Conservation (phyloP, 2,329 filamentous ascomycete genomes). For the Sclerotinia spermophila region DNA sequence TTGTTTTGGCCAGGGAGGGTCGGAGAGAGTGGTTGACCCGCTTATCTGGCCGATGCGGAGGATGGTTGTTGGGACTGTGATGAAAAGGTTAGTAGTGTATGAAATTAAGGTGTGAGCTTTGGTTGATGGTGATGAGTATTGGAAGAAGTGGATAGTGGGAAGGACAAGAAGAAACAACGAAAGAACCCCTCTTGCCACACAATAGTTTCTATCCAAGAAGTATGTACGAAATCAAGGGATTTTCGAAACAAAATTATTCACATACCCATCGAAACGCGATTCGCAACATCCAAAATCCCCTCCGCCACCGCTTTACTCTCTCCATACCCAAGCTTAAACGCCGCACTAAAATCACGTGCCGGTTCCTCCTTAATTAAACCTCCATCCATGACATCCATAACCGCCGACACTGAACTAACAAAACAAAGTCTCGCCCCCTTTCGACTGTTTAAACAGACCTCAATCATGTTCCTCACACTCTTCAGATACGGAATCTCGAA, state of each 20-base stretch:
- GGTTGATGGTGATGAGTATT: no score
- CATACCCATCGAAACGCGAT: constrained; percentile 35
- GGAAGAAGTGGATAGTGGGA: no score
- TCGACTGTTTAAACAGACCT: background rate
- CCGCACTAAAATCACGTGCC: background rate
- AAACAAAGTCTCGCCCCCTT: background rate
- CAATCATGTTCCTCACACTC: constrained; percentile 41
- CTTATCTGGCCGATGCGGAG: constrained; percentile 48
- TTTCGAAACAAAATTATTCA: background rate
- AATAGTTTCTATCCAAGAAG: no score
- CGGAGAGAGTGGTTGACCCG: constrained; percentile 37
- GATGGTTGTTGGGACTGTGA: constrained; percentile 41
- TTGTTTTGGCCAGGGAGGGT: constrained; percentile 51
- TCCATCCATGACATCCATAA: no score
- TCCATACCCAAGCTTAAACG: constrained; percentile 27
- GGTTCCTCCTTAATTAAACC: background rate
- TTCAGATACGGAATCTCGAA: constrained; percentile 39
- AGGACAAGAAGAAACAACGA: no score
- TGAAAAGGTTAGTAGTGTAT: no score
- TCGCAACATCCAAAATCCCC: constrained; percentile 43
- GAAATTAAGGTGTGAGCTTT: no score
- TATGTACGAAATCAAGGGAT: no score
- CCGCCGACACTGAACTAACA: background rate
- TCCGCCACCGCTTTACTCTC: constrained; percentile 31
- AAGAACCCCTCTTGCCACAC: no score